Conservation (phyloP, 768 basidiomycete genomes). For the Lactifluus pinguis region DNA sequence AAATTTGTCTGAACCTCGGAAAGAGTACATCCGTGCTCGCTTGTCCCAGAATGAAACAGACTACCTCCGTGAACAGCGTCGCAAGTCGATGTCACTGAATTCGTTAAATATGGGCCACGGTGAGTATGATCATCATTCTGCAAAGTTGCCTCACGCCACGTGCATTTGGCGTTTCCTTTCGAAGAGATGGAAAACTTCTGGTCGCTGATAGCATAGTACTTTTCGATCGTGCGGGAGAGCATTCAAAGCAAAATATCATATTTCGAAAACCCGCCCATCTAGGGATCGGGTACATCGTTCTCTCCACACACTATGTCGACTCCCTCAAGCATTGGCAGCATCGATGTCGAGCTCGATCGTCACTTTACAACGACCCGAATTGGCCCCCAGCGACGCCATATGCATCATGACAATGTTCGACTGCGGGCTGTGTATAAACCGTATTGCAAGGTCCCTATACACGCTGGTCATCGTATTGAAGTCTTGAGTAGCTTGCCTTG, state of each 20-base stretch:
- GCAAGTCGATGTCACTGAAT: conserved; percentile 79
- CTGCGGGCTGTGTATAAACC: neutral
- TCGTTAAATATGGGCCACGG: conserved; percentile 86
- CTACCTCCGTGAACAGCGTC: conserved; percentile 76
- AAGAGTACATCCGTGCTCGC: conserved; percentile 57
- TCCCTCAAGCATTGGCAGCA: no score
- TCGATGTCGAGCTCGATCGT: neutral
- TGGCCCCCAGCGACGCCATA: neutral
- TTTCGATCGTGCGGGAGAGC: no score
- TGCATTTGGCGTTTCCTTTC: conserved; percentile 92
- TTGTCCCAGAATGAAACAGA: conserved; percentile 88
- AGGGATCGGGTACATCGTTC: no score
- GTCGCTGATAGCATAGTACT: no score
- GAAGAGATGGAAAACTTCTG: no score
- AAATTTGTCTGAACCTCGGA: conserved; percentile 60
- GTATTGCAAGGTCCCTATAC: neutral
- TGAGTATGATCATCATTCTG: conserved; percentile 26
- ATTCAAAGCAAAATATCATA: no score
- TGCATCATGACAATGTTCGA: neutral
- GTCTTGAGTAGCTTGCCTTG: neutral
- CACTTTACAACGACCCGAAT: neutral
- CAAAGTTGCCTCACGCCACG: conserved; percentile 40
- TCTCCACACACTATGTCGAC: no score
- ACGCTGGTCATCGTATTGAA: neutral
- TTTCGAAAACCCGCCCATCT: no score